Evolutionary conservation across 2,329 filamentous ascomycete species (phyloP).

Genomic region (Pseudocercospora pini-densiflorae): DNA sequence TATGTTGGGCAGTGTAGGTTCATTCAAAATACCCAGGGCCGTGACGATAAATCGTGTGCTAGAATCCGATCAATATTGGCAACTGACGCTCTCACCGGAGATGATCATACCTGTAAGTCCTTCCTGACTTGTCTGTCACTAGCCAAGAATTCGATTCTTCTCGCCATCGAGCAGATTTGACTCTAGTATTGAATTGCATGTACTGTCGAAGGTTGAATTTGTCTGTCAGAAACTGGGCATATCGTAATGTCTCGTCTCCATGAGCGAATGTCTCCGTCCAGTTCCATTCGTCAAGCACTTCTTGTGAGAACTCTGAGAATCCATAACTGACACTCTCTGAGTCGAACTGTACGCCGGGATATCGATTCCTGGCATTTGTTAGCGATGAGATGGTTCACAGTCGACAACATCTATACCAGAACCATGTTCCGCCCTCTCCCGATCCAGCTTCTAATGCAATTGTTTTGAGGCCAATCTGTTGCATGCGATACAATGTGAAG

Average conservation of each 20-base stretch:
- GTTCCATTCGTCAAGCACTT: slow-evolving; percentile 49
- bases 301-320: slow-evolving; percentile 47
- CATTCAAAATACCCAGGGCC: slow-evolving; percentile 45
- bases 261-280: slow-evolving; percentile 43
- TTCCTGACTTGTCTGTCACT: slow-evolving; percentile 33
- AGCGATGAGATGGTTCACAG: not conserved
- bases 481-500: slow-evolving; percentile 48
- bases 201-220: slow-evolving; percentile 47
- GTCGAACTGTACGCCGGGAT: slow-evolving; percentile 53
- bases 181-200: slow-evolving; percentile 49
- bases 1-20: slow-evolving; percentile 41
- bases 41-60: slow-evolving; percentile 45
- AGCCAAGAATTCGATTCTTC: slow-evolving; percentile 41
- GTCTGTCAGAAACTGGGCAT: slow-evolving; percentile 54
- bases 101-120: slow-evolving; percentile 34
- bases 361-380: slow-evolving; percentile 45
- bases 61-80: slow-evolving; percentile 5
- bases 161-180: slow-evolving; percentile 43
- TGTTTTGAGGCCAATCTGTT: slow-evolving; percentile 44
- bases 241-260: slow-evolving; percentile 53
- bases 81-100: not conserved
- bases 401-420: slow-evolving; percentile 17
- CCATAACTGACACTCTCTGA: slow-evolving; percentile 52
- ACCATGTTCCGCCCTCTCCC: slow-evolving; percentile 54
- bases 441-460: slow-evolving; percentile 49